Conservation (phyloP, 2,329 filamentous ascomycete genomes). For the Apiospora malaysiana region DNA sequence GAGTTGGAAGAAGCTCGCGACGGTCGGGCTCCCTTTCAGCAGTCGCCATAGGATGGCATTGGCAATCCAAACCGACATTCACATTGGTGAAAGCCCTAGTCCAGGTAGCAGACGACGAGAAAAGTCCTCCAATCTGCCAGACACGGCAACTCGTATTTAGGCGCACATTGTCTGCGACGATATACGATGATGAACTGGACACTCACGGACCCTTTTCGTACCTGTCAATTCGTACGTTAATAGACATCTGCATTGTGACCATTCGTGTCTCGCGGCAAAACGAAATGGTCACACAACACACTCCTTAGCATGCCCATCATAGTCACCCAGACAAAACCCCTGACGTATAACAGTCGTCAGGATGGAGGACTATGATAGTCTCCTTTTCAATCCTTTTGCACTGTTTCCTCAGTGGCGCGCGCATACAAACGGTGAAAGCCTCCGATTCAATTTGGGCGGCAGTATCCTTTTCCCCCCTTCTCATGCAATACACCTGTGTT, state of each 20-base stretch:
- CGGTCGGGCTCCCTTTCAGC: not conserved
- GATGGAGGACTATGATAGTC: not conserved
- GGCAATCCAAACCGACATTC: not conserved
- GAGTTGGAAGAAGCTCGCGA: not conserved
- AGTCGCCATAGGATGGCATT: conserved; percentile 9
- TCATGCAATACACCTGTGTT: conserved; percentile 13
- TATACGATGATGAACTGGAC: not conserved
- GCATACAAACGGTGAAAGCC: not conserved
- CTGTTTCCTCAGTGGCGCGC: not conserved
- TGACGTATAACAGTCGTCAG: not conserved
- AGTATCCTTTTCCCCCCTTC: not conserved
- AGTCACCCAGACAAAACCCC: not conserved
- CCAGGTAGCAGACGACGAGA: not conserved
- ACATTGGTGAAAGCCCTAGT: not conserved
- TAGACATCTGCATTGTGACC: conserved; percentile 16
- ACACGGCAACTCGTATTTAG: not conserved
- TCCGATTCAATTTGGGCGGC: not conserved
- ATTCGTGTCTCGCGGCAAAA: conserved; percentile 5
- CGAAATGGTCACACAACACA: not conserved
- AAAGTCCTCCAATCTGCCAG: not conserved
- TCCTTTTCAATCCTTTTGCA: not conserved
- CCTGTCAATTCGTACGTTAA: not conserved
- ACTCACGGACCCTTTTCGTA: not conserved
- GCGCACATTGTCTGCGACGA: not conserved
- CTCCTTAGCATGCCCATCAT: not conserved